Percentiles rank a stretch among this genome's conserved stretches.
These are phyloP conservation scores for Aspergillus aculeatus DNA, from an alignment of 2,329 filamentous ascomycete species.

Conservation along the genomic window DNA sequence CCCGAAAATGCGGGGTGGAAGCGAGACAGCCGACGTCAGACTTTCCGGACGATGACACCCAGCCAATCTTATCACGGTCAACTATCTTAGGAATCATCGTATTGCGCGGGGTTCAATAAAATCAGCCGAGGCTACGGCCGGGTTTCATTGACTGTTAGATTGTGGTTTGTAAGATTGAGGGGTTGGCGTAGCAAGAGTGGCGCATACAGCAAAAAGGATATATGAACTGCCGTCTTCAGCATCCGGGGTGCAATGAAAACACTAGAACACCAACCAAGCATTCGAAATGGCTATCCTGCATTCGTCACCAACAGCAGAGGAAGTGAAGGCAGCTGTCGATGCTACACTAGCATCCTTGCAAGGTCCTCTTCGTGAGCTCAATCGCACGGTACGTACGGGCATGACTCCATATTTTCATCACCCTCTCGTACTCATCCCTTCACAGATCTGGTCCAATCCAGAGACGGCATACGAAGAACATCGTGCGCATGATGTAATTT, in stretches of 20 bases:
- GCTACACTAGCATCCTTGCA: conserved; percentile 18
- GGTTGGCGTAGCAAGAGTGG: not conserved
- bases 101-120: not conserved
- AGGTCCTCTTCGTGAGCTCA: conserved; percentile 25
- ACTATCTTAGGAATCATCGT: not conserved
- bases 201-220: not conserved
- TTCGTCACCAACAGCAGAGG: conserved; percentile 10
- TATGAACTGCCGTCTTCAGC: not conserved
- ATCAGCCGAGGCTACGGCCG: not conserved
- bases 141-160: not conserved
- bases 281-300: conserved; percentile 19
- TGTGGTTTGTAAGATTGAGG: not conserved
- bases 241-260: not conserved
- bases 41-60: not conserved
- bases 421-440: not conserved
- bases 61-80: not conserved
- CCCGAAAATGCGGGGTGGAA: not conserved
- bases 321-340: conserved; percentile 26
- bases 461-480: conserved; percentile 55
- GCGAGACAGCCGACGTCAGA: not conserved
- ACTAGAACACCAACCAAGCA: not conserved
- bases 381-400: conserved; percentile 24
- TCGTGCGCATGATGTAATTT: conserved; percentile 53
- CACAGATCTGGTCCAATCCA: conserved; percentile 49
- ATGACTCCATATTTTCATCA: too few species aligned